Conservation (phyloP, 2,329 filamentous ascomycete species). For the Aspergillus sp. region DNA sequence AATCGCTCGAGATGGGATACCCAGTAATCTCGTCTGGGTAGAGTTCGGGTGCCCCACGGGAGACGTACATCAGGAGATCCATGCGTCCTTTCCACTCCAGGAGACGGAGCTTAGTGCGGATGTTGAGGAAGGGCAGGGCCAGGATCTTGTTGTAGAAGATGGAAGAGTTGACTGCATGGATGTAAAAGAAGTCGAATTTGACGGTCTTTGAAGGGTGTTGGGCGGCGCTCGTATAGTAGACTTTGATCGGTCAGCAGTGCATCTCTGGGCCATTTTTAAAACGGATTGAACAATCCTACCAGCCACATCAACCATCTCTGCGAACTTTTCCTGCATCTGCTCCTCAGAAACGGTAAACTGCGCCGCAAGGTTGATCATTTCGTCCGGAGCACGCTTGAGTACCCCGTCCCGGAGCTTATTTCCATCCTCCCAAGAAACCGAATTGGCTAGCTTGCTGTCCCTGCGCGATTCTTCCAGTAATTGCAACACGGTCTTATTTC, state of each 20-base stretch:
- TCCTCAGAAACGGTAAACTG: constrained; percentile 51
- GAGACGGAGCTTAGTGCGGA: constrained; percentile 56
- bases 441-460: constrained; percentile 49
- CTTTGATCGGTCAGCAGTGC: constrained; percentile 14
- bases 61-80: constrained; percentile 67
- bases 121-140: constrained; percentile 52
- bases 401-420: constrained; percentile 65
- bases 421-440: constrained; percentile 45
- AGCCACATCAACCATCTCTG: constrained; percentile 62
- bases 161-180: constrained; percentile 69
- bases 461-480: constrained; percentile 54
- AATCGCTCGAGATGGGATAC: constrained; percentile 50
- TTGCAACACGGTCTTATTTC: constrained; percentile 42
- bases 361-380: constrained; percentile 54
- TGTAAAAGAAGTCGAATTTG: constrained; percentile 76
- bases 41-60: constrained; percentile 55
- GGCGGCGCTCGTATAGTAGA: constrained; percentile 53
- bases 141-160: constrained; percentile 64
- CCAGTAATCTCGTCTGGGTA: constrained; percentile 49
- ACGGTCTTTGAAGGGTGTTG: constrained; percentile 56
- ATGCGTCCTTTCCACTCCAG: constrained; percentile 74
- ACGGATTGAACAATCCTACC: constrained; percentile 27
- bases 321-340: constrained; percentile 50
- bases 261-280: too few species aligned
- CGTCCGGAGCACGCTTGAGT: constrained; percentile 52